phyloP scores from a whole-genome alignment of 2,329 filamentous ascomycete genomes.

The Orbilia ellipsospora region DNA sequence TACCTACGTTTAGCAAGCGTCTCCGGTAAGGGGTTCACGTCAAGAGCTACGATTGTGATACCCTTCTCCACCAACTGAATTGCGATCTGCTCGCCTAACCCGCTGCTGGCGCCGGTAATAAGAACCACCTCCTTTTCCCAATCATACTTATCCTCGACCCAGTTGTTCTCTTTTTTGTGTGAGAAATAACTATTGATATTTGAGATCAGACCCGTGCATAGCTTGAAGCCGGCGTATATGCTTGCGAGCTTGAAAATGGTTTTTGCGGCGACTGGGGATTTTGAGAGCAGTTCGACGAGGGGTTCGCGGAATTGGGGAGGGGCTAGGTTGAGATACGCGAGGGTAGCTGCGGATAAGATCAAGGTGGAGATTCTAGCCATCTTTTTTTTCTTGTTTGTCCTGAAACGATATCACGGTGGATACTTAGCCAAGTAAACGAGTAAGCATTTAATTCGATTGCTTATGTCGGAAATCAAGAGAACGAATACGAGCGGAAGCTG shows the following conservation, averaged over 20 bases:
- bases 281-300: constrained; percentile 33
- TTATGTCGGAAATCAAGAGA: too few relatives aligned
- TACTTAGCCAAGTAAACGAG: too few relatives aligned
- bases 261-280: constrained; percentile 10
- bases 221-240: constrained; percentile 18
- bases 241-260: constrained; percentile 5
- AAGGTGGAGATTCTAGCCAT: constrained; percentile 42
- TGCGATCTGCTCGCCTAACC: constrained; percentile 38
- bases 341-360: constrained; percentile 29
- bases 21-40: constrained; percentile 28
- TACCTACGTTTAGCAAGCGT: constrained; percentile 23
- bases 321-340: constrained; percentile 31
- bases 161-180: constrained; percentile 43
- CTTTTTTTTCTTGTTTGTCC: not conserved
- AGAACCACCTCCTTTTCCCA: constrained; percentile 48
- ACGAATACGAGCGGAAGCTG: too few relatives aligned
- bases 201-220: constrained; percentile 13
- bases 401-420: too few relatives aligned
- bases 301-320: constrained; percentile 18
- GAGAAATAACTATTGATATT: constrained; percentile 42
- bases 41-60: constrained; percentile 36
- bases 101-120: constrained; percentile 44
- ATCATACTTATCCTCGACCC: constrained; percentile 48
- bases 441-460: too few relatives aligned
- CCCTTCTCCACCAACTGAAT: constrained; percentile 35